A percentile compares a stretch with the other conserved stretches of the same genome.
Evolutionary conservation across 768 basidiomycete genomes (phyloP).

Genomic region (Suillus decipiens): DNA sequence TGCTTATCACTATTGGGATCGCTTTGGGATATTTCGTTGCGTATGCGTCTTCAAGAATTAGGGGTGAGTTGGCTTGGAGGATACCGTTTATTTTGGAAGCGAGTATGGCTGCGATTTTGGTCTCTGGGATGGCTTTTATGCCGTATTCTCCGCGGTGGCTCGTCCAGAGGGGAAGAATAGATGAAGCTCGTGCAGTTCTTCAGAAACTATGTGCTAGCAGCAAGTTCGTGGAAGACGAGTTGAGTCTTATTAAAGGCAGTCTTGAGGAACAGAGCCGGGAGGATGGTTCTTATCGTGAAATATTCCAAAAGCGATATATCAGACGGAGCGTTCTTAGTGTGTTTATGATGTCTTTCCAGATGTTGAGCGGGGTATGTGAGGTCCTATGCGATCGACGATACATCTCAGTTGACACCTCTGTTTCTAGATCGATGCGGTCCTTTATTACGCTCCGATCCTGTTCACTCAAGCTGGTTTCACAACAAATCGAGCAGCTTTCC

Average conservation of each 20-base stretch:
- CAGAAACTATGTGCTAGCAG: conserved; percentile 17
- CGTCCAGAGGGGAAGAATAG: conserved; percentile 32
- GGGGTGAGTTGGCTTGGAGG: conserved; percentile 29
- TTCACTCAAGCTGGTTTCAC: conserved; percentile 55
- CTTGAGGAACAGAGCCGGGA: conserved; percentile 25
- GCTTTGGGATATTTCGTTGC: conserved; percentile 35
- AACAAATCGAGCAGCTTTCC: conserved; percentile 46
- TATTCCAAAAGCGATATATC: conserved; percentile 32
- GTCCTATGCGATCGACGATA: not conserved
- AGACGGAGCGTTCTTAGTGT: conserved; percentile 41
- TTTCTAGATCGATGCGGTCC: conserved; percentile 28
- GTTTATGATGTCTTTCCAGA: conserved; percentile 47
- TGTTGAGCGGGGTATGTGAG: conserved; percentile 34
- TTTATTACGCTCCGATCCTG: conserved; percentile 46
- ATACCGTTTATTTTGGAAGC: conserved; percentile 29
- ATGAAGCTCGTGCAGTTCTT: conserved; percentile 36
- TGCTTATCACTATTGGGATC: conserved; percentile 46
- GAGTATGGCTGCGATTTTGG: conserved; percentile 19
- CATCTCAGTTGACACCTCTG: not conserved
- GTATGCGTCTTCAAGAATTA: conserved; percentile 26
- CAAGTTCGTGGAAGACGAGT: conserved; percentile 23
- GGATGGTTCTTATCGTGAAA: conserved; percentile 26
- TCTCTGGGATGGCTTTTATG: conserved; percentile 26
- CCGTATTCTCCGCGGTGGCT: conserved; percentile 29
- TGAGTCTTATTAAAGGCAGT: conserved; percentile 21